Evolutionary conservation across 2,329 filamentous ascomycete species (phyloP).

Genomic region (Cladophialophora psammophila): DNA sequence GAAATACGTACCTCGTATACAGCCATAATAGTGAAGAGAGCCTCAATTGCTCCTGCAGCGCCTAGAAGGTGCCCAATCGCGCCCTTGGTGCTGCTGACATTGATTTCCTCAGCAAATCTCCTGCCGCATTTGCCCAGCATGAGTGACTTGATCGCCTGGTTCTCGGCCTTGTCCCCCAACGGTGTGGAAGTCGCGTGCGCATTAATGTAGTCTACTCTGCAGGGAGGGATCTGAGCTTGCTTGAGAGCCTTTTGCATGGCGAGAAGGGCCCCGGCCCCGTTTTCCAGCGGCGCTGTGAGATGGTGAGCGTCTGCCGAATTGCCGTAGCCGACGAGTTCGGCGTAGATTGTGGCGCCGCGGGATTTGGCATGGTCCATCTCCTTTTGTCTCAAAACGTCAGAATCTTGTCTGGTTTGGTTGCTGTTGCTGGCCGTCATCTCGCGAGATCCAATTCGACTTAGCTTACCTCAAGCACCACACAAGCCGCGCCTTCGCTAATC

Average conservation of each 20-base stretch:
- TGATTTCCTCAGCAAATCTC: slow-evolving; percentile 67
- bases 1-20: slow-evolving; percentile 72
- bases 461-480: slow-evolving; percentile 78
- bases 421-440: neutral
- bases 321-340: slow-evolving; percentile 87
- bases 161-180: slow-evolving; percentile 87
- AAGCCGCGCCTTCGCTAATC: slow-evolving; percentile 88
- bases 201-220: slow-evolving; percentile 86
- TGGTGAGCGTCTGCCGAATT: slow-evolving; percentile 90
- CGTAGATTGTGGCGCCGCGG: slow-evolving; percentile 82
- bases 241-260: slow-evolving; percentile 86
- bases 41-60: slow-evolving; percentile 88
- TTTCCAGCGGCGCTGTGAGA: slow-evolving; percentile 85
- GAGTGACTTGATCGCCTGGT: slow-evolving; percentile 77
- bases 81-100: slow-evolving; percentile 92
- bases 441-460: neutral
- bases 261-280: slow-evolving; percentile 80
- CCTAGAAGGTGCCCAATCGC: slow-evolving; percentile 91
- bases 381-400: slow-evolving; percentile 44
- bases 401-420: neutral
- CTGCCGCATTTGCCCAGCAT: slow-evolving; percentile 77
- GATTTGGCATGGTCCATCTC: slow-evolving; percentile 85
- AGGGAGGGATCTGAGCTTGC: slow-evolving; percentile 73
- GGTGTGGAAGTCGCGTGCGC: slow-evolving; percentile 77
- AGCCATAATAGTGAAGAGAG: slow-evolving; percentile 81